phyloP scores from a whole-genome alignment of 768 basidiomycete genomes.

The Pleurotus platypus region DNA sequence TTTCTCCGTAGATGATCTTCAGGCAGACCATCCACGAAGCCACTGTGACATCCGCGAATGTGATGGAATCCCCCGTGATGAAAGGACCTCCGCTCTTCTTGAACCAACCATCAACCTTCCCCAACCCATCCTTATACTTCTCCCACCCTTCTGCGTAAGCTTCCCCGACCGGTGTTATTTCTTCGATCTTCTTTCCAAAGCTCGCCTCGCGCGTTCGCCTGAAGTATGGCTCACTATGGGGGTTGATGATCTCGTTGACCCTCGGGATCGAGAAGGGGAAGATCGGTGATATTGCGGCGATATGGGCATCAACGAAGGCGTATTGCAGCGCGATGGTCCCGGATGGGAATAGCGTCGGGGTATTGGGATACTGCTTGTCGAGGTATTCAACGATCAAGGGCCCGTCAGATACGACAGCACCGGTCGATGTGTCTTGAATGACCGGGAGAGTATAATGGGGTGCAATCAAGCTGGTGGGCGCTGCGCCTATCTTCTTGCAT shows the following conservation, averaged over 20 bases:
- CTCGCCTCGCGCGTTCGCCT: neutral
- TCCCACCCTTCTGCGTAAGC: neutral
- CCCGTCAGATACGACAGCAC: slow-evolving; percentile 30
- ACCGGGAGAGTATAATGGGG: slow-evolving; percentile 33
- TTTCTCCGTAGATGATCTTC: neutral
- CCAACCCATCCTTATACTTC: neutral
- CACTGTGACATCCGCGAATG: neutral
- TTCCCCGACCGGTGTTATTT: neutral
- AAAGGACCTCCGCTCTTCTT: neutral
- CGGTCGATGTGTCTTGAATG: slow-evolving; percentile 36
- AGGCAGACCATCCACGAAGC: neutral
- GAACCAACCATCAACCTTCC: neutral
- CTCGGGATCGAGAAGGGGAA: too few species aligned
- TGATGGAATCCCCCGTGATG: neutral
- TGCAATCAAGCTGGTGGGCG: slow-evolving; percentile 21
- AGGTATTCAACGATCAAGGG: slow-evolving; percentile 36
- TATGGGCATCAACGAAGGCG: neutral
- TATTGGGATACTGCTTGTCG: slow-evolving; percentile 35
- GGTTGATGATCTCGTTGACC: neutral
- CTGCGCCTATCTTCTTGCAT: slow-evolving; percentile 27
- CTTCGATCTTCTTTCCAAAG: neutral
- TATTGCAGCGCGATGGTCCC: neutral
- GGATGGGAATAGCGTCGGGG: neutral
- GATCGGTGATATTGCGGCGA: neutral
- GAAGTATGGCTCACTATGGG: neutral